phyloP scores from a whole-genome alignment of 129 eudicot genomes.

The Lactuca saligna region DNA sequence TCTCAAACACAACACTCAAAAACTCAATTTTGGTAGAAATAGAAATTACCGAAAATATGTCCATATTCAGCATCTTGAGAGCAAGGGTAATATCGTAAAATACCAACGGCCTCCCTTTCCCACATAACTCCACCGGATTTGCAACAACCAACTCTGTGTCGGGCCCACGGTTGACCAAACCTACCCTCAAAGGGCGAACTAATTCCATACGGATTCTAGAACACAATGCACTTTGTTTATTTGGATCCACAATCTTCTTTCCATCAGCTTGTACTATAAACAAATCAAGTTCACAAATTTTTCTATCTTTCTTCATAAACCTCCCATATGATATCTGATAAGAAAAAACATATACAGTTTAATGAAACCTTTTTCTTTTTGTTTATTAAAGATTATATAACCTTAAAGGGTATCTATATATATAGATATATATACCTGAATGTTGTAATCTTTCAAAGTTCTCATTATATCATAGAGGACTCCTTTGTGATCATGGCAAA shows the following conservation, averaged over 20 bases:
- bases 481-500: constrained; percentile 76
- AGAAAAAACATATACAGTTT: not conserved
- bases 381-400: not conserved
- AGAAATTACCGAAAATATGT: constrained; percentile 63
- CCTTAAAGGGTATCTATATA: not conserved
- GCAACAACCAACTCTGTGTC: constrained; percentile 78
- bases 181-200: constrained; percentile 55
- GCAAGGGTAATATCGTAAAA: constrained; percentile 27
- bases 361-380: too few species aligned
- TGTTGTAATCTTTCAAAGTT: constrained; percentile 69
- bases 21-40: not conserved
- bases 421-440: constrained; percentile 43
- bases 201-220: constrained; percentile 67
- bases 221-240: constrained; percentile 48
- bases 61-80: constrained; percentile 43
- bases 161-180: constrained; percentile 75
- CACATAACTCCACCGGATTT: constrained; percentile 83
- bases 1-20: too few species aligned
- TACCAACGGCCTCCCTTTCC: constrained; percentile 70
- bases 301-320: constrained; percentile 38
- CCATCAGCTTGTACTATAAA: constrained; percentile 80
- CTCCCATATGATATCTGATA: constrained; percentile 81
- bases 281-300: constrained; percentile 65
- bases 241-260: constrained; percentile 64
- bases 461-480: constrained; percentile 83